These are phyloP conservation scores for Scleromitrula shiraiana DNA, from an alignment of 2,329 filamentous ascomycete genomes.

Conservation along the genomic window DNA sequence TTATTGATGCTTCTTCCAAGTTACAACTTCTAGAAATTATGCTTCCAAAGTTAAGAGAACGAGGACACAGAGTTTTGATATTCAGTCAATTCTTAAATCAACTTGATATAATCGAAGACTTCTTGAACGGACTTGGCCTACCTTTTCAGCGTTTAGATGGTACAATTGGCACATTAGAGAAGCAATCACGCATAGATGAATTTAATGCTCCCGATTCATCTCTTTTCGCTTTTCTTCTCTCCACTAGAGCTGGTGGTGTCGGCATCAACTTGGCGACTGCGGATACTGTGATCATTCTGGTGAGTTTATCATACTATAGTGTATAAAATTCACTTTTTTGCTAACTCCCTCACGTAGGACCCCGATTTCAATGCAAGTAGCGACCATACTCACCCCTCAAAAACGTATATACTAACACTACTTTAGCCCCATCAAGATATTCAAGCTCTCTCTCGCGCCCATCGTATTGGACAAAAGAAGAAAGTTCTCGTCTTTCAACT, in stretches of 20 bases:
- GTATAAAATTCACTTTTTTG: not conserved
- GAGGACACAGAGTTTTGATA: conserved; percentile 83
- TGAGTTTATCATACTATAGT: conserved; percentile 45
- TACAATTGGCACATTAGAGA: conserved; percentile 69
- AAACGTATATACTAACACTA: conserved; percentile 38
- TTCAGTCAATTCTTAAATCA: conserved; percentile 94
- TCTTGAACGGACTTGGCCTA: conserved; percentile 67
- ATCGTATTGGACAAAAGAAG: conserved; percentile 92
- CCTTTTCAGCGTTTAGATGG: conserved; percentile 79
- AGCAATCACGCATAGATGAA: conserved; percentile 88
- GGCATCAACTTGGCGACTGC: conserved; percentile 96
- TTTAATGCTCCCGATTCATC: conserved; percentile 81
- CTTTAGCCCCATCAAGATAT: conserved; percentile 80
- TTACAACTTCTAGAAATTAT: conserved; percentile 76
- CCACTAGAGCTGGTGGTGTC: conserved; percentile 89
- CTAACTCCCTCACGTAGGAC: conserved; percentile 20
- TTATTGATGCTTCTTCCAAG: conserved; percentile 88
- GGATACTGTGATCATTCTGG: conserved; percentile 92
- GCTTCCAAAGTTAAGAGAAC: conserved; percentile 76
- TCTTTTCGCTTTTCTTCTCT: conserved; percentile 85
- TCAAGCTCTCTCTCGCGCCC: conserved; percentile 86
- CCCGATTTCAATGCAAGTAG: conserved; percentile 26
- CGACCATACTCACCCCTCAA: not conserved
- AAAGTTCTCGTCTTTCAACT: conserved; percentile 94
- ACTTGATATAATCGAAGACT: conserved; percentile 87